These are phyloP conservation scores for Penicillium atrosanguineum DNA, from an alignment of 495 filamentous ascomycete species.

Conservation along the genomic window DNA sequence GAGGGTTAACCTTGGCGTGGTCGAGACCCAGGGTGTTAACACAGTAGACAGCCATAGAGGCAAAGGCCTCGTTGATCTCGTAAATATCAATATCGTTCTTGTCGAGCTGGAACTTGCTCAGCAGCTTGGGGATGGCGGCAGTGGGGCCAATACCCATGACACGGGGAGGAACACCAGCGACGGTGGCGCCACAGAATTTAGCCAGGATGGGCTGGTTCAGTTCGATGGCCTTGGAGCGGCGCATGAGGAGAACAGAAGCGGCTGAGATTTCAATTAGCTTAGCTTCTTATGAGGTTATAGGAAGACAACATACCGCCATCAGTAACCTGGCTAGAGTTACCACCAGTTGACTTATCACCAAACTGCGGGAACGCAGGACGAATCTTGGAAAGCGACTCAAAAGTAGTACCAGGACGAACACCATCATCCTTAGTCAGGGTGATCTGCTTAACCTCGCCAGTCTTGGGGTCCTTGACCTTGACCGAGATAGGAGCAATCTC, in stretches of 20 bases:
- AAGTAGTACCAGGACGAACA: conserved; percentile 84
- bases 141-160: conserved; percentile 98
- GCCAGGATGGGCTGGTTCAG: conserved; percentile 88
- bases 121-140: conserved; percentile 90
- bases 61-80: conserved; percentile 97
- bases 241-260: conserved; percentile 89
- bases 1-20: conserved; percentile 81
- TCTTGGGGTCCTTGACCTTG: conserved; percentile 76
- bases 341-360: conserved; percentile 84
- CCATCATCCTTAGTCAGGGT: conserved; percentile 85
- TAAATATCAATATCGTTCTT: conserved; percentile 83
- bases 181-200: conserved; percentile 91
- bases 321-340: conserved; percentile 95
- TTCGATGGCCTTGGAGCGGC: conserved; percentile 81
- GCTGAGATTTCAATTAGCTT: conserved; percentile 42
- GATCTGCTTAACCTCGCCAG: conserved; percentile 72
- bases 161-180: conserved; percentile 82
- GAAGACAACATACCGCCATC: conserved; percentile 61
- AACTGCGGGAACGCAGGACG: conserved; percentile 87
- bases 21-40: conserved; percentile 72
- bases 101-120: conserved; percentile 74
- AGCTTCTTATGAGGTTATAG: neutral
- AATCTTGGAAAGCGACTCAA: conserved; percentile 77
- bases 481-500: conserved; percentile 88
- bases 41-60: conserved; percentile 96